Evolutionary conservation across 768 basidiomycete genomes (phyloP).

Genomic region (Tricholoma sp.): DNA sequence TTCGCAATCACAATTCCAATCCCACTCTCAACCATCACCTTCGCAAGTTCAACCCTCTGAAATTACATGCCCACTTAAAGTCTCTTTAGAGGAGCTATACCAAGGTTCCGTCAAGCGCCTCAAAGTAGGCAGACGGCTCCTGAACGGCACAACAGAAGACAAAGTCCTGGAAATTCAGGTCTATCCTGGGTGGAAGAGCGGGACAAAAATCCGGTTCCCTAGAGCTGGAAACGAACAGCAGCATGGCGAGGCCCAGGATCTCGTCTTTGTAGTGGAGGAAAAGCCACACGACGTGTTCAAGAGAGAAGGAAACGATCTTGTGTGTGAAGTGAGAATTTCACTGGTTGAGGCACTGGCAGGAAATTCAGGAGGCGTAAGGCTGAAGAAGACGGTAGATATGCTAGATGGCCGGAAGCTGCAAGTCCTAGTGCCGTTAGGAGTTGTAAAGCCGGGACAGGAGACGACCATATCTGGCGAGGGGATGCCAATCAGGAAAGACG

Average conservation of each 20-base stretch:
- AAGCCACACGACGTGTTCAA: constrained; percentile 77
- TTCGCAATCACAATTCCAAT: constrained; percentile 22
- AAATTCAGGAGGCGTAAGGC: constrained; percentile 22
- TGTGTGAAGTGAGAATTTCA: constrained; percentile 54
- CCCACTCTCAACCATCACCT: constrained; percentile 22
- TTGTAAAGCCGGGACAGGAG: constrained; percentile 76
- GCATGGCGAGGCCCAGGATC: constrained; percentile 69
- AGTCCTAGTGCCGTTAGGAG: constrained; percentile 56
- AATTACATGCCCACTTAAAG: constrained; percentile 76
- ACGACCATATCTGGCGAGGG: constrained; percentile 73
- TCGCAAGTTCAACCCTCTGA: constrained; percentile 35
- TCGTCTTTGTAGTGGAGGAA: constrained; percentile 98
- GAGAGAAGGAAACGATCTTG: constrained; percentile 79
- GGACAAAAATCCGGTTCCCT: constrained; percentile 90
- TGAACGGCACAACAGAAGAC: constrained; percentile 76
- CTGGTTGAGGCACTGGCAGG: constrained; percentile 83
- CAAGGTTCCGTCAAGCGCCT: constrained; percentile 82
- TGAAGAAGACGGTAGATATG: constrained; percentile 54
- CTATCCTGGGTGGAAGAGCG: constrained; percentile 92
- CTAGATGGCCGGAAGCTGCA: constrained; percentile 80
- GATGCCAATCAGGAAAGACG: constrained; percentile 87
- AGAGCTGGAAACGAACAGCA: constrained; percentile 78
- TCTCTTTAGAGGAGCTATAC: constrained; percentile 85
- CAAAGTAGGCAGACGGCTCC: constrained; percentile 72
- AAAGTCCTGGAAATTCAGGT: constrained; percentile 80